Evolutionary conservation across 305 asterid species (phyloP), one percentile per base, ranked within the genome.

Genomic region (Fraxinus paxiana): DNA sequence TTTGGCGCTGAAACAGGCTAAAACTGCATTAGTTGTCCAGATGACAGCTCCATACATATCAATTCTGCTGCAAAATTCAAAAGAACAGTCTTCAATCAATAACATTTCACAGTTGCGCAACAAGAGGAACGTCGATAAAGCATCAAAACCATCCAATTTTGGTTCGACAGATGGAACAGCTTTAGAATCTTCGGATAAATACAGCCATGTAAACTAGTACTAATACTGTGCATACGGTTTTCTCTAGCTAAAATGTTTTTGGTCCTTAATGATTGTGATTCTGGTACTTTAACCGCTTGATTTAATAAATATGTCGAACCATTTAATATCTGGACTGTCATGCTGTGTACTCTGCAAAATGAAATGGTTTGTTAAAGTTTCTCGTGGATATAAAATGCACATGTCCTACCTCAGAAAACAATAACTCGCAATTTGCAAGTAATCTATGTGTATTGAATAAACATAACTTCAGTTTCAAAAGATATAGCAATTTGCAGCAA

Each of bases 141-240:
- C 61, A 59, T 59, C 77, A 56, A 46, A 13, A 75, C 75, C 80
- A 77, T 33, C 78, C 82, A 81, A 81, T 81, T 87, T 79, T 78
- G 75, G 82, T 82, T 85, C 56, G 77, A 37, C 61, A 61, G 54
- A 81, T 81, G 61, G 75, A 46, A 54, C 73, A 51, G 38, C 54
- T 75, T 34, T 72, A 77, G 79, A 30, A 61, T 75, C 81, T 67
- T 67, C 72, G 24, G 59, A 48, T 69, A 83, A 63, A 37, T 67
- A 73, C 70, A 78, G 37, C 78, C 56, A 31, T 67, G 73, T 67
- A 67, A 67, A 81, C 48, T 81, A 41, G 10, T 79, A 86, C 79
- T 86, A 86, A 76, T 82, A 75, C 13, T 73, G 76, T 63, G 79
- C 84, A 71, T 84, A 82, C 37, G 80, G 76, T 37, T 82, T 75